A percentile compares a stretch with the other conserved stretches of the same genome.
Evolutionary conservation across 2,329 filamentous ascomycete genomes (phyloP).

Genomic region (Exophiala viscosa): DNA sequence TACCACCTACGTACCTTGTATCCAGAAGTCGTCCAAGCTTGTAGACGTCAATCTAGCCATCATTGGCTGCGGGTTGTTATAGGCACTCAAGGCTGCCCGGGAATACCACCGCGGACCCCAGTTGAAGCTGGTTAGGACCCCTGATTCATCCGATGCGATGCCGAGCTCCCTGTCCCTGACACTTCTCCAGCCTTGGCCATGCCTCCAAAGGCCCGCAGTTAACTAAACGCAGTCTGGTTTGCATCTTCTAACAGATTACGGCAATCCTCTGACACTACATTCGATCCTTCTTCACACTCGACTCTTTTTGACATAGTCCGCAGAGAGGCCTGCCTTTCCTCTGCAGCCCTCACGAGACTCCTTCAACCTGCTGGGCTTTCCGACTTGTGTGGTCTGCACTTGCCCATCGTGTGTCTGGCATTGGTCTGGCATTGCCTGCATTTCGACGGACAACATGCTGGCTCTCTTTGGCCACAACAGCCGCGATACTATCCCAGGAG

Average conservation of each 20-base stretch:
- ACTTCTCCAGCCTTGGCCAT: neutral
- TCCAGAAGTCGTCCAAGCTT: no score
- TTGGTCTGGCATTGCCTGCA: slow-evolving; percentile 7
- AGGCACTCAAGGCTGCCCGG: no score
- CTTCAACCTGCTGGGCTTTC: neutral
- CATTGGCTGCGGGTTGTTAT: no score
- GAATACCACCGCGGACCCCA: no score
- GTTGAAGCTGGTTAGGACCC: no score
- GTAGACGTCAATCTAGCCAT: no score
- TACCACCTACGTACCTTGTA: no score
- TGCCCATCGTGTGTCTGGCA: neutral
- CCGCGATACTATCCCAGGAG: slow-evolving; percentile 22
- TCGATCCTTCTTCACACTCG: neutral
- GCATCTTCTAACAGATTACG: neutral
- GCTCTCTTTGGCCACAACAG: slow-evolving; percentile 13
- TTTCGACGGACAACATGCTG: slow-evolving; percentile 22
- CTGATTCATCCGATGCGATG: neutral
- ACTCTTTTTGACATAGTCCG: neutral
- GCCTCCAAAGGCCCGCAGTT: neutral
- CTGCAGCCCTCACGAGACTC: neutral
- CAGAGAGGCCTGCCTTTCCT: neutral
- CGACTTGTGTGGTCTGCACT: slow-evolving; percentile 6
- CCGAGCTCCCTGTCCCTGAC: neutral
- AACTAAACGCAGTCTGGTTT: neutral
- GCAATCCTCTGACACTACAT: neutral